Percentiles rank a stretch among this genome's conserved stretches.
Evolutionary conservation across 176 grass and related monocot genomes (phyloP).

Genomic region (Luzula sylvatica): DNA sequence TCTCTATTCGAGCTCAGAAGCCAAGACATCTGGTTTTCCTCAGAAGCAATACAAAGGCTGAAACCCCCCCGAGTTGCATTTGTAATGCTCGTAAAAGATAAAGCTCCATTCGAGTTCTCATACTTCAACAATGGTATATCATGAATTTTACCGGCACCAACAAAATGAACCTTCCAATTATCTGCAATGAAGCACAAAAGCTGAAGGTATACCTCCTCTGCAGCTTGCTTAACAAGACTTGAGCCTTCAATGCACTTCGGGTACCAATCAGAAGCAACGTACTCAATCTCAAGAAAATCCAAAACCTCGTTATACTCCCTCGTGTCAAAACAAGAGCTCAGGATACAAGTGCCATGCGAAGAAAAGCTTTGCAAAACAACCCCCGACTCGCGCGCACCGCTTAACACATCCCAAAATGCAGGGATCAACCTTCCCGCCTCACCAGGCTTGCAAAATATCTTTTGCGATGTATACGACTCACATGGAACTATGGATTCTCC

Average conservation of each 20-base stretch:
- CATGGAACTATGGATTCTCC: constrained; percentile 51
- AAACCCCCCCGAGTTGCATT: neutral
- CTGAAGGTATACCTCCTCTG: constrained; percentile 43
- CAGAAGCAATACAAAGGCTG: constrained; percentile 37
- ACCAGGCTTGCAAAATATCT: constrained; percentile 53
- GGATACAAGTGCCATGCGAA: constrained; percentile 43
- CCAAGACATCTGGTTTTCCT: constrained; percentile 26
- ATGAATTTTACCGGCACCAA: constrained; percentile 17
- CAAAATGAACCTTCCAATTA: constrained; percentile 28
- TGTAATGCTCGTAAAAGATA: constrained; percentile 34
- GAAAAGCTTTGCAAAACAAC: constrained; percentile 34
- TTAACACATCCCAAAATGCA: constrained; percentile 49
- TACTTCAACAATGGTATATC: constrained; percentile 47
- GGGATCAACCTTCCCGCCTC: constrained; percentile 28
- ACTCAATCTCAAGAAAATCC: constrained; percentile 33
- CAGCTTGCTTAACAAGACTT: constrained; percentile 27
- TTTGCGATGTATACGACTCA: constrained; percentile 32
- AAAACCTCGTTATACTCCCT: constrained; percentile 24
- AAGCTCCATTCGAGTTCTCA: constrained; percentile 18
- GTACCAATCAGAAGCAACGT: constrained; percentile 41
- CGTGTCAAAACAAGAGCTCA: constrained; percentile 47
- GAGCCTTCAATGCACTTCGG: constrained; percentile 50
- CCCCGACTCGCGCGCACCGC: constrained; percentile 17
- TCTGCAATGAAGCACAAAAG: constrained; percentile 36
- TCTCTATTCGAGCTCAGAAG: constrained; percentile 50